phyloP scores from a whole-genome alignment of 2,329 filamentous ascomycete genomes.

The Penicillium sp. region DNA sequence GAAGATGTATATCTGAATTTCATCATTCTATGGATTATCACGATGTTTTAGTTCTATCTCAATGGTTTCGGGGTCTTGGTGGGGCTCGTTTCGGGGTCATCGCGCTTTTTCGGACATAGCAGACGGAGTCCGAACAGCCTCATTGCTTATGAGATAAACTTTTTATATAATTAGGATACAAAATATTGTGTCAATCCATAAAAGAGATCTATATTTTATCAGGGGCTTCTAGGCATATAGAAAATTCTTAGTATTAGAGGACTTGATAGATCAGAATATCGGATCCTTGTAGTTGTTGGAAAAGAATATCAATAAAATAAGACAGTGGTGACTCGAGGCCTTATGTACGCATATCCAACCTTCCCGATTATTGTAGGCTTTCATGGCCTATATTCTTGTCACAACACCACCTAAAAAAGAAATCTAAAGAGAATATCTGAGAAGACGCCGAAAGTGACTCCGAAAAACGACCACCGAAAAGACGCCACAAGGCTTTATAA shows the following conservation, averaged over 20 bases:
- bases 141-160: background rate
- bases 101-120: background rate
- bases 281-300: no score
- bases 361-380: background rate
- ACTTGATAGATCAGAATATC: no score
- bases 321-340: background rate
- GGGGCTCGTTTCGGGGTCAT: background rate
- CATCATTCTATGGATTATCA: background rate
- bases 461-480: background rate
- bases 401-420: no score
- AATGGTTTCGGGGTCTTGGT: background rate
- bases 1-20: background rate
- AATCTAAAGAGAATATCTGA: no score
- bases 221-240: no score
- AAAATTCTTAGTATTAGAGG: no score
- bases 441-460: no score
- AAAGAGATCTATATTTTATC: no score
- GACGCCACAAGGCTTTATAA: background rate
- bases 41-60: background rate
- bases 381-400: no score
- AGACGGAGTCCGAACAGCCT: background rate
- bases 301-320: no score
- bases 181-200: background rate
- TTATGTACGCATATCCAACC: background rate
- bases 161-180: background rate